These are phyloP conservation scores for Clathrus columnatus DNA, from an alignment of 768 basidiomycete genomes.

Conservation along the genomic window DNA sequence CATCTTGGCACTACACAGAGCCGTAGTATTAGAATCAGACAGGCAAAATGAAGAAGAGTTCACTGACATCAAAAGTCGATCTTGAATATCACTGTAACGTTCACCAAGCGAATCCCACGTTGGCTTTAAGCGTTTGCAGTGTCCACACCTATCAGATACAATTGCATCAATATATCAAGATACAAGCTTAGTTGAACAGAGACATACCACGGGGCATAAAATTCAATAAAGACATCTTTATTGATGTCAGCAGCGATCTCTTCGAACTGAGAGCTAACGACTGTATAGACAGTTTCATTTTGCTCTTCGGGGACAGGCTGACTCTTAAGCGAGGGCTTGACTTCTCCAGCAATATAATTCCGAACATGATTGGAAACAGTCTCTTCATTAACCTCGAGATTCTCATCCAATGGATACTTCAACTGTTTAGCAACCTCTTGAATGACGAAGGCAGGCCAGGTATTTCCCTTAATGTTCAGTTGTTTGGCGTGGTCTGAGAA, in stretches of 20 bases:
- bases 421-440: conserved; percentile 78
- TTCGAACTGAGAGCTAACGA: conserved; percentile 89
- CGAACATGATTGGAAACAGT: conserved; percentile 51
- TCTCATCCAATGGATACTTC: conserved; percentile 82
- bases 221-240: conserved; percentile 95
- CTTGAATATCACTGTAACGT: conserved; percentile 66
- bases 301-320: conserved; percentile 78
- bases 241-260: conserved; percentile 74
- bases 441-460: conserved; percentile 92
- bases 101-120: conserved; percentile 88
- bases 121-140: conserved; percentile 96
- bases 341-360: conserved; percentile 59
- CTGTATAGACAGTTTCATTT: conserved; percentile 68
- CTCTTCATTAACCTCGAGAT: conserved; percentile 47
- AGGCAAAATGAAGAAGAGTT: neutral
- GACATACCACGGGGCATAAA: conserved; percentile 90
- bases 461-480: conserved; percentile 74
- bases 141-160: conserved; percentile 56
- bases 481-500: conserved; percentile 95
- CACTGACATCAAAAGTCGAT: conserved; percentile 68
- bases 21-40: conserved; percentile 12
- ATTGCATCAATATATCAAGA: neutral
- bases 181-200: conserved; percentile 11
- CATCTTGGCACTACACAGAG: conserved; percentile 70
- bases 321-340: conserved; percentile 82